These are phyloP conservation scores for Collybiopsis confluens DNA, from an alignment of 768 basidiomycete genomes.

Conservation along the genomic window DNA sequence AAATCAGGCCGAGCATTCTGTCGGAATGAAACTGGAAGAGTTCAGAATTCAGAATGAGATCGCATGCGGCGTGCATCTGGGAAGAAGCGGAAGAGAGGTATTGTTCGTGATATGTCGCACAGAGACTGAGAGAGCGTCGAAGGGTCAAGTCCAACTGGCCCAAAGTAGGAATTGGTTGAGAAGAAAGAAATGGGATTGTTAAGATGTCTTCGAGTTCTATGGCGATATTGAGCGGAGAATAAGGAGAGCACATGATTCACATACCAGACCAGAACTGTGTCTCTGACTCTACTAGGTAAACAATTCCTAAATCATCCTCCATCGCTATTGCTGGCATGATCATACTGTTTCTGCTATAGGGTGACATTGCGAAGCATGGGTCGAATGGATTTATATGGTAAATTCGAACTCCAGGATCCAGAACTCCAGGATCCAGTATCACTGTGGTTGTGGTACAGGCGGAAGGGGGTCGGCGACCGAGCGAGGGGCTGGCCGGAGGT, in stretches of 20 bases:
- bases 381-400: no score
- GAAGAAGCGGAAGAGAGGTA: conserved; percentile 76
- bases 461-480: no score
- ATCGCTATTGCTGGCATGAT: conserved; percentile 29
- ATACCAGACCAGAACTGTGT: conserved; percentile 90
- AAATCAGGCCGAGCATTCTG: conserved; percentile 79
- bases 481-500: no score
- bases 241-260: conserved; percentile 20
- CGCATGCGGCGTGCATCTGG: conserved; percentile 82
- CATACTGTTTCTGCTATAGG: background rate
- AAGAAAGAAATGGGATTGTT: conserved; percentile 51
- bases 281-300: conserved; percentile 76
- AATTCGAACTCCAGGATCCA: no score
- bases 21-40: conserved; percentile 90
- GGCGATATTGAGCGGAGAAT: background rate
- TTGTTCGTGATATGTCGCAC: conserved; percentile 85
- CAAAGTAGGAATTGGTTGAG: conserved; percentile 44
- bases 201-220: conserved; percentile 87
- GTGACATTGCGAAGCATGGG: background rate
- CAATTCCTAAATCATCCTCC: conserved; percentile 73
- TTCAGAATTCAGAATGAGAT: conserved; percentile 74
- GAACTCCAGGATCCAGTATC: no score
- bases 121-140: conserved; percentile 71
- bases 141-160: conserved; percentile 75
- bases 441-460: no score